Evolutionary conservation across 2,329 filamentous ascomycete species (phyloP).

Genomic region (Fusarium palustre): DNA sequence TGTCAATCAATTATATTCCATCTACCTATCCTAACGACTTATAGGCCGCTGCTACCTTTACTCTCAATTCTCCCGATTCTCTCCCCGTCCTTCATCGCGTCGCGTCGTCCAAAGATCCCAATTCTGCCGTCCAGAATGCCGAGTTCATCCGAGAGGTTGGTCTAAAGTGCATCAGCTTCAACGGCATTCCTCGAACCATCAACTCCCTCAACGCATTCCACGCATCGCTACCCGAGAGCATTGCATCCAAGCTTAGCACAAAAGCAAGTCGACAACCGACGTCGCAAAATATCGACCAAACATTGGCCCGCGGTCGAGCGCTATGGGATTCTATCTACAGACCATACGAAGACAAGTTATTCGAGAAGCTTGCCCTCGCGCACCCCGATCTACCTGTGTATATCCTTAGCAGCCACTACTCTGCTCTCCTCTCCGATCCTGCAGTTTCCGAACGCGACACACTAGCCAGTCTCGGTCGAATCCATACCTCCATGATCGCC

Average conservation of each 20-base stretch:
- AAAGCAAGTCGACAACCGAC: constrained; percentile 66
- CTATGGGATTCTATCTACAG: constrained; percentile 84
- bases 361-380: constrained; percentile 75
- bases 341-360: constrained; percentile 78
- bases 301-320: constrained; percentile 67
- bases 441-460: constrained; percentile 56
- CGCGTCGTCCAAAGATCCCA: constrained; percentile 50
- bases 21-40: constrained; percentile 1
- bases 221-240: constrained; percentile 67
- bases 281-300: constrained; percentile 64
- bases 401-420: constrained; percentile 81
- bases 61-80: constrained; percentile 85
- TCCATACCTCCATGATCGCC: constrained; percentile 78
- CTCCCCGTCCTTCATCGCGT: constrained; percentile 71
- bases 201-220: constrained; percentile 82
- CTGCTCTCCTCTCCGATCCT: constrained; percentile 78
- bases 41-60: constrained; percentile 84
- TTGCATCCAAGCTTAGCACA: constrained; percentile 66
- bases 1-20: neutral
- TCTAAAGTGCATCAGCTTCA: constrained; percentile 82
- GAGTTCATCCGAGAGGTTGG: constrained; percentile 81
- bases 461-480: constrained; percentile 70
- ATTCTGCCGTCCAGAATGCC: constrained; percentile 61
- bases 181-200: constrained; percentile 85
- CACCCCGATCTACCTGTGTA: constrained; percentile 86